Percentiles rank a stretch among this genome's conserved stretches.
phyloP scores from a whole-genome alignment of 2,329 filamentous ascomycete species.

The Aspergillus sp. region DNA sequence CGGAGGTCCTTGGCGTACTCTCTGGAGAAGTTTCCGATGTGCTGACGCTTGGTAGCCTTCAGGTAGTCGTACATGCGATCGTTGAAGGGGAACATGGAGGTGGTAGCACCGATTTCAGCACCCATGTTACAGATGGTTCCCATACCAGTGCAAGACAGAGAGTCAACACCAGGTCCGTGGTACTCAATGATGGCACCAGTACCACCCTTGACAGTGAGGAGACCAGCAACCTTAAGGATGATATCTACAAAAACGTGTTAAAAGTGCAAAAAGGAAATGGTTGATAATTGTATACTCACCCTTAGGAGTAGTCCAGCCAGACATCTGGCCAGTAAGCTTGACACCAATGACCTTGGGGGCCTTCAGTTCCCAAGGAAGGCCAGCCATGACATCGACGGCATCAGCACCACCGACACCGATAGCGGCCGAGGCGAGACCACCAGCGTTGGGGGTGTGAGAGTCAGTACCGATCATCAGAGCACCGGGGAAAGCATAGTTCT shows the following conservation, averaged over 20 bases:
- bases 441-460: slow-evolving; percentile 94
- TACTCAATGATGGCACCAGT: slow-evolving; percentile 71
- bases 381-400: slow-evolving; percentile 97
- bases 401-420: slow-evolving; percentile 98
- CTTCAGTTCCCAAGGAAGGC: slow-evolving; percentile 96
- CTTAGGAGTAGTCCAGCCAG: slow-evolving; percentile 90
- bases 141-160: slow-evolving; percentile 79
- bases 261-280: slow-evolving; percentile 5
- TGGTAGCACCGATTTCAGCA: slow-evolving; percentile 67
- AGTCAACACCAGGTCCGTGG: slow-evolving; percentile 65
- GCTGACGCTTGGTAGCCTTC: slow-evolving; percentile 78
- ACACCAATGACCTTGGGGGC: slow-evolving; percentile 96
- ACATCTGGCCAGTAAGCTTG: slow-evolving; percentile 82
- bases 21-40: slow-evolving; percentile 87
- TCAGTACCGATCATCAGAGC: slow-evolving; percentile 96
- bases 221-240: slow-evolving; percentile 94
- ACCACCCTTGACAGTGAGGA: slow-evolving; percentile 95
- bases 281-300: slow-evolving; percentile 48
- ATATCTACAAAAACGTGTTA: slow-evolving; percentile 58
- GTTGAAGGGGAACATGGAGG: slow-evolving; percentile 95
- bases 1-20: slow-evolving; percentile 79
- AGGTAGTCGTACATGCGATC: slow-evolving; percentile 98
- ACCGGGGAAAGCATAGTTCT: slow-evolving; percentile 99
- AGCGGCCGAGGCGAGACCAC: slow-evolving; percentile 89
- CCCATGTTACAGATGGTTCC: slow-evolving; percentile 72